Base-by-base conservation (phyloP, 2,329 filamentous ascomycete species). In the Aureobasidium melanogenum region DNA sequence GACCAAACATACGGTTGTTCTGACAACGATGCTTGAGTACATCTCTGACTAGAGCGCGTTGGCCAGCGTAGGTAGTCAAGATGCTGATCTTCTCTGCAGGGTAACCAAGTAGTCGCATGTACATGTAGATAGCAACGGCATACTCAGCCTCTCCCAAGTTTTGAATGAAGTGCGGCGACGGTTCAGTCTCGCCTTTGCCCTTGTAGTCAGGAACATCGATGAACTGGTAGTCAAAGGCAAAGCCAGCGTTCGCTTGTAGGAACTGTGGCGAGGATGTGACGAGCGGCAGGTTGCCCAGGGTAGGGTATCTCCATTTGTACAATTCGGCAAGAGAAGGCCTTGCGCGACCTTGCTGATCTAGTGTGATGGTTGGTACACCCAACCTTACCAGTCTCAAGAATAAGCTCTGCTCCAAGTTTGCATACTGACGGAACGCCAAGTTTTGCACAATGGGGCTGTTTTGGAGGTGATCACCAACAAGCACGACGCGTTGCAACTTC, bases 101-200 rank as follows among this genome's bases (percentile, higher is more conserved):
- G 68, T 99, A 99, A 19, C 93, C 94, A 5, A 99, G 84, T 22
- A 99, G 80, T 22, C 94, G 87, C 94, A 99, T 97, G 73, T 97
- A 99, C 76, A 96, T 91, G 76, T 87, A 99, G 32, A 99, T 82
- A 3, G 94, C 94, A 28, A 97, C 94, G 2, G 91, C 89, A 72
- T 97, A 99, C 75, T 99, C 95, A 2, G 94, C 94, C 75, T 99
- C 94, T 50, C 94, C 94, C 47, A 97, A 77, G 69, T 99, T 99
- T 73, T 97, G 93, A 60, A 97, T 88, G 73, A 96, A 99, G 74
- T 97, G 93, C 24, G 93, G 90, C 26, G 88, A 89, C 0, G 94
- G 94, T 71, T 97, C 91, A 54, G 84, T 83, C 76, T 99, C 94
- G 54, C 94, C 94, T 62, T 81, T 82, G 38, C 89, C 91, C 74